Evolutionary conservation across 164 flowering plant genomes (phyloP).

Genomic region (Brasenia schreberi): DNA sequence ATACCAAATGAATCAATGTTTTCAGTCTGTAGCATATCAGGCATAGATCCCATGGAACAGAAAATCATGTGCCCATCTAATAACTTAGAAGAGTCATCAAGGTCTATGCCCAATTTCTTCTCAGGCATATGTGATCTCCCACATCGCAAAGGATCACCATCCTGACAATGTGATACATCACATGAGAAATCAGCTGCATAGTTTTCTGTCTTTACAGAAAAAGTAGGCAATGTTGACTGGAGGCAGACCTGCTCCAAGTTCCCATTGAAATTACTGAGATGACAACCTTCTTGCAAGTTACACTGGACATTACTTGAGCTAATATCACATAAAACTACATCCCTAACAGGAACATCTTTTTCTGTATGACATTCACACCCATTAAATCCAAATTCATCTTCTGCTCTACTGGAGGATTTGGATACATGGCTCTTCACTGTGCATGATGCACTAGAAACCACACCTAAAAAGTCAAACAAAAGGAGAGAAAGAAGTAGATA

Average conservation of each 20-base stretch:
- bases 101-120: conserved; percentile 30
- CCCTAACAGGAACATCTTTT: conserved; percentile 10
- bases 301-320: conserved; percentile 11
- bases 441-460: conserved; percentile 26
- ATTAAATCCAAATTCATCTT: conserved; percentile 21
- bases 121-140: conserved; percentile 9
- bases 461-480: too few relatives aligned
- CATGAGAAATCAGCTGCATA: conserved; percentile 3
- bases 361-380: conserved; percentile 17
- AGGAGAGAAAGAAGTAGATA: too few relatives aligned
- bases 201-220: conserved; percentile 15
- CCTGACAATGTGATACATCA: conserved; percentile 12
- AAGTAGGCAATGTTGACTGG: conserved; percentile 53
- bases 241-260: conserved; percentile 37
- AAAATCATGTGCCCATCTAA: conserved; percentile 31
- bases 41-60: conserved; percentile 29
- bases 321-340: conserved; percentile 17
- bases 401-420: conserved; percentile 12
- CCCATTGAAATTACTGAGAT: conserved; percentile 22
- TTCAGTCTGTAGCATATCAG: conserved; percentile 7
- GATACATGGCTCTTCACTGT: conserved; percentile 6
- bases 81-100: conserved; percentile 20
- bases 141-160: conserved; percentile 13
- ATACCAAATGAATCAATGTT: conserved; percentile 12
- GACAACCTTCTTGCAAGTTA: conserved; percentile 4